Base-by-base conservation (phyloP, 2,329 filamentous ascomycete genomes). In the Diaporthe helianthi region DNA sequence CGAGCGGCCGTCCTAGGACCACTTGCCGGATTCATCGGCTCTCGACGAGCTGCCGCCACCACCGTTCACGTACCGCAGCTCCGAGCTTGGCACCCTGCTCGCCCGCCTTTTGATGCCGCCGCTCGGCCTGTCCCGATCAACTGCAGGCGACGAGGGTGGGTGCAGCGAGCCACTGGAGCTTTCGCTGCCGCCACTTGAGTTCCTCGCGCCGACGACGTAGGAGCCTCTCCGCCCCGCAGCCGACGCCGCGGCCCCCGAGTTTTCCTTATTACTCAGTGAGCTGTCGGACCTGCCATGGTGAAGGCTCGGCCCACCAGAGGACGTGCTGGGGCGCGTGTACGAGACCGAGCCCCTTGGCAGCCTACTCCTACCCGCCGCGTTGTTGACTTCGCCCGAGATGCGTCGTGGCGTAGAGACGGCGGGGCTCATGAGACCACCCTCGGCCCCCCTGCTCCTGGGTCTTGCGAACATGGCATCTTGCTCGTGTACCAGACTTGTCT, bases 261-360 rank as follows among this genome's bases (percentile, higher is more conserved):
- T 76, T 64, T 76, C 75, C 69, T 76, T 76, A 54, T 73, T 76
- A 8, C 74, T 73, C 60, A 73, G 41, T 0, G 74, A 74, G 69
- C 74, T 74, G 12, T 76, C 73, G 1, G 74, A 72, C 3, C 75
- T 73, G 69, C 72, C 69, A 26, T 68, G 65, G 36, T 67, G 67
- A n/a, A 71, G 46, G 8, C 72, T 68, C 69, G 68, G 24, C 71
- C 73, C 73, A 29, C 79, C 55, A 17, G 41, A 46, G 6, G 67
- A 64, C 26, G 67, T 69, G 69, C 74, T 77, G 9, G 75, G 74
- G 19, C 78, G 73, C 2, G 73, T 69, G 36, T 73, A 75, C n/a
- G 70, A 72, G 46, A 73, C 66, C 10, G 76, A 76, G 49, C 76
- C 77, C 22, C 78, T 73, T 24, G 76, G 75, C 17, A 79, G 73